phyloP scores from a whole-genome alignment of 2,329 filamentous ascomycete genomes.

The Colletotrichum sp. region DNA sequence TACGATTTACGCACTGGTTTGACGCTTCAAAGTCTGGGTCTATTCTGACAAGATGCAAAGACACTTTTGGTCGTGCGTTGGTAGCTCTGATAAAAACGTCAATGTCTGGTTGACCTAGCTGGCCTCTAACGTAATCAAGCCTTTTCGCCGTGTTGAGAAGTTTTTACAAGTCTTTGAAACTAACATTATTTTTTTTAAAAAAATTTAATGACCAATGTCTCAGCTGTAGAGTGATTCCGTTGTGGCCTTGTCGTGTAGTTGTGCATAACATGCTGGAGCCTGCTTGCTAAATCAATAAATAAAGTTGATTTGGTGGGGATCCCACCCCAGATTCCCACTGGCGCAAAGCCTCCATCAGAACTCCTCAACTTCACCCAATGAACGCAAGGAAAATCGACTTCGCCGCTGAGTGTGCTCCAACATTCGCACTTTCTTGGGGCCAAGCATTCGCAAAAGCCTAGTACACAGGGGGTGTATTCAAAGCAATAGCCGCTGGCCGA shows the following conservation, averaged over 20 bases:
- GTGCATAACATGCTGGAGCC: neutral
- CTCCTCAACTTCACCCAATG: neutral
- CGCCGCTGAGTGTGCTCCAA: neutral
- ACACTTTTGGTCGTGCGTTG: neutral
- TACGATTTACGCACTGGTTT: neutral
- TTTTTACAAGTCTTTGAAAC: neutral
- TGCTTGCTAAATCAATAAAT: neutral
- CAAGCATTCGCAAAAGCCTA: neutral
- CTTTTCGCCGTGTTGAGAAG: neutral
- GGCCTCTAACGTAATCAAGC: neutral
- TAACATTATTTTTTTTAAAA: neutral
- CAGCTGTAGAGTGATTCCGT: neutral
- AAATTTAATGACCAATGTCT: neutral
- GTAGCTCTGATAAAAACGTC: neutral
- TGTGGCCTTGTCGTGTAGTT: neutral
- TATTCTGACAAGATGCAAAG: neutral
- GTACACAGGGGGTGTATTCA: neutral
- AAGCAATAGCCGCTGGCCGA: neutral
- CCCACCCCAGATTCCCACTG: neutral
- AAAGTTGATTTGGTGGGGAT: neutral
- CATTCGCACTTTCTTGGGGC: neutral
- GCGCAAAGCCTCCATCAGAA: neutral
- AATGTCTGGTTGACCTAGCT: neutral
- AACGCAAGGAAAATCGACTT: neutral
- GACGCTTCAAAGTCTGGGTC: neutral